Evolutionary conservation across 352 stramenopile genomes (phyloP).

Genomic region (Pythium myriotylum): DNA sequence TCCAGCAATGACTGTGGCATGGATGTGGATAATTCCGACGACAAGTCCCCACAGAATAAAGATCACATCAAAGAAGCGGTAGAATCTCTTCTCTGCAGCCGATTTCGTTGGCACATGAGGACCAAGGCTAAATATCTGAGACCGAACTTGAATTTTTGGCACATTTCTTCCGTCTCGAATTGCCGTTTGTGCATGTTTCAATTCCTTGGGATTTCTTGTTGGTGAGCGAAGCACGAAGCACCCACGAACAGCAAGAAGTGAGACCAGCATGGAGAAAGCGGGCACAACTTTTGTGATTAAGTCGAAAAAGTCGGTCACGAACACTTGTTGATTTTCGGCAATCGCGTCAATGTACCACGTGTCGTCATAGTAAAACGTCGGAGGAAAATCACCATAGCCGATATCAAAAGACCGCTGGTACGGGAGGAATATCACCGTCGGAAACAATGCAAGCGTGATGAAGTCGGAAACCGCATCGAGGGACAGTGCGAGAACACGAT

Average conservation of each 20-base stretch:
- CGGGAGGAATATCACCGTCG: constrained; percentile 5
- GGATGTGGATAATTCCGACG: constrained; percentile 7
- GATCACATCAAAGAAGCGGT: too few species aligned
- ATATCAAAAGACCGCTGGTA: constrained; percentile 9
- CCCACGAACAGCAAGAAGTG: too few species aligned
- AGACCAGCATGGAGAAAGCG: not conserved
- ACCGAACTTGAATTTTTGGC: too few species aligned
- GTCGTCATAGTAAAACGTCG: constrained; percentile 13
- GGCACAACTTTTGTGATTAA: constrained; percentile 10
- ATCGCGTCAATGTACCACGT: constrained; percentile 15
- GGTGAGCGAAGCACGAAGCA: too few species aligned
- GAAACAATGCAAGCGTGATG: not conserved
- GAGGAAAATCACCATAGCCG: constrained; percentile 3
- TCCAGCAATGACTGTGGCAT: not conserved
- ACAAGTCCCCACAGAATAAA: constrained; percentile 5
- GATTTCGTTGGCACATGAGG: too few species aligned
- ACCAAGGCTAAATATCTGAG: too few species aligned
- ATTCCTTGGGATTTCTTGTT: too few species aligned
- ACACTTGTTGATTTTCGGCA: constrained; percentile 18
- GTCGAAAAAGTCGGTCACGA: constrained; percentile 14
- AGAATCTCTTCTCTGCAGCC: too few species aligned
- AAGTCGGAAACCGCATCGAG: too few species aligned
- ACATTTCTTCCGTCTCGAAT: too few species aligned
- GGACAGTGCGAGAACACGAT: too few species aligned
- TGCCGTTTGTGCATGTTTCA: too few species aligned